phyloP scores from a whole-genome alignment of 2,329 filamentous ascomycete genomes.

The Colletotrichum australisinense region DNA sequence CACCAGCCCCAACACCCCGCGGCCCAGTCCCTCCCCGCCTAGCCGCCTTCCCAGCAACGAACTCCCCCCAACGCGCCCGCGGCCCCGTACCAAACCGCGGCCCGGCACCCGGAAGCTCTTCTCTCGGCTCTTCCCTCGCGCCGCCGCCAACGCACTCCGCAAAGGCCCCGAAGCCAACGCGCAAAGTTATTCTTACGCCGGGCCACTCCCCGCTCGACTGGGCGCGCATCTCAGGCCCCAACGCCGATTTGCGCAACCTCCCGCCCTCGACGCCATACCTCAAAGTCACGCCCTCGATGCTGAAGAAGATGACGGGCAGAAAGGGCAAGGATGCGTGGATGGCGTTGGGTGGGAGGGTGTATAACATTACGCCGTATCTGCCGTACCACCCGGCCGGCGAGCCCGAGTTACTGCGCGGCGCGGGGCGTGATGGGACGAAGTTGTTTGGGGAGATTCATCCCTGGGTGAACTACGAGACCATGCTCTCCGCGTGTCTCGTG shows the following conservation, averaged over 20 bases:
- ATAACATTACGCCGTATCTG: slow-evolving; percentile 91
- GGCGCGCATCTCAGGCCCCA: slow-evolving; percentile 79
- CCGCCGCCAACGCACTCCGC: slow-evolving; percentile 66
- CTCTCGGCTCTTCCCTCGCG: slow-evolving; percentile 54
- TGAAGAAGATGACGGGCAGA: slow-evolving; percentile 83
- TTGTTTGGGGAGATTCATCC: slow-evolving; percentile 76
- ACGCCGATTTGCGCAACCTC: slow-evolving; percentile 75
- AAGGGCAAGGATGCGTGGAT: slow-evolving; percentile 92
- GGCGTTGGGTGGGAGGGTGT: slow-evolving; percentile 88
- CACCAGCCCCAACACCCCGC: slow-evolving; percentile 43
- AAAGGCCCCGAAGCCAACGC: slow-evolving; percentile 66
- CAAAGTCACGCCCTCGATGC: slow-evolving; percentile 84
- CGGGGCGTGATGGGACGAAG: slow-evolving; percentile 70
- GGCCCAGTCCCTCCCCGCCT: slow-evolving; percentile 34
- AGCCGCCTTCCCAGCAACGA: slow-evolving; percentile 35
- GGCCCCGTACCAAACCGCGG: slow-evolving; percentile 49
- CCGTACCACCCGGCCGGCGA: slow-evolving; percentile 92
- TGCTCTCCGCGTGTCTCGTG: slow-evolving; percentile 72
- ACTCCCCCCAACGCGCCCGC: slow-evolving; percentile 41
- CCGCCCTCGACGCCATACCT: slow-evolving; percentile 65
- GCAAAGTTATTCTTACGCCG: slow-evolving; percentile 84
- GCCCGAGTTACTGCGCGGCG: slow-evolving; percentile 75
- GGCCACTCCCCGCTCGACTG: slow-evolving; percentile 97
- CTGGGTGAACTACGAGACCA: slow-evolving; percentile 80
- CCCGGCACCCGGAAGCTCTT: slow-evolving; percentile 39